Evolutionary conservation across 805 yeast genomes (phyloP).

Genomic region (Metschnikowia arizonensis): DNA sequence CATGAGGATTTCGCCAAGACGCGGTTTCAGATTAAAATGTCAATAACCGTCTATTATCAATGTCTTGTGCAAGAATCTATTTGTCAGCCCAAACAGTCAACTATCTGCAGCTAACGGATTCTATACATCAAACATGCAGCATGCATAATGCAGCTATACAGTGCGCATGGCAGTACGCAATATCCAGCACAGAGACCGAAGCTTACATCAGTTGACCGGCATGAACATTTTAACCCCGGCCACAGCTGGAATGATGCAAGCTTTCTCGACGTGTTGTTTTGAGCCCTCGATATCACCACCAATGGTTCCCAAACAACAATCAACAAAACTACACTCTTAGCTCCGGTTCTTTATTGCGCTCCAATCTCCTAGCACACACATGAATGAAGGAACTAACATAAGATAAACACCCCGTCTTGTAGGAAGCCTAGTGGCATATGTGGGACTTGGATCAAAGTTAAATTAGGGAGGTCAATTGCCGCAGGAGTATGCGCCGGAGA

Average conservation of each 20-base stretch:
- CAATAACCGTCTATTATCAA: neutral
- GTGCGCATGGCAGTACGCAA: neutral
- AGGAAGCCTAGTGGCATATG: no score
- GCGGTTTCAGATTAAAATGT: neutral
- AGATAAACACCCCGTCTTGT: no score
- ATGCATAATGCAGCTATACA: neutral
- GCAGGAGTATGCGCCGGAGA: no score
- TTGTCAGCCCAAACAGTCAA: neutral
- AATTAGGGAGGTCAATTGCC: no score
- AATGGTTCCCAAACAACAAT: no score
- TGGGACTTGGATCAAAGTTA: no score
- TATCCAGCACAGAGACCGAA: neutral
- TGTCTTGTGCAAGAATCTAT: conserved; percentile 3
- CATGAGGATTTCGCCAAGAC: no score
- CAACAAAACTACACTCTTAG: no score
- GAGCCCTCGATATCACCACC: no score
- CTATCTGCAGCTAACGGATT: neutral
- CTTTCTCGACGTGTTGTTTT: no score
- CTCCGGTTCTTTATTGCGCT: neutral
- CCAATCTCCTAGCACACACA: no score
- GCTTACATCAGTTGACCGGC: neutral
- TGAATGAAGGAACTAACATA: no score
- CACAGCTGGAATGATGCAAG: neutral
- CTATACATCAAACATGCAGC: conserved; percentile 1
- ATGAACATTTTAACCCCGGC: neutral